phyloP scores from a whole-genome alignment of 192 early-diverging fungal genomes.

The Chytriomyces sp. region DNA sequence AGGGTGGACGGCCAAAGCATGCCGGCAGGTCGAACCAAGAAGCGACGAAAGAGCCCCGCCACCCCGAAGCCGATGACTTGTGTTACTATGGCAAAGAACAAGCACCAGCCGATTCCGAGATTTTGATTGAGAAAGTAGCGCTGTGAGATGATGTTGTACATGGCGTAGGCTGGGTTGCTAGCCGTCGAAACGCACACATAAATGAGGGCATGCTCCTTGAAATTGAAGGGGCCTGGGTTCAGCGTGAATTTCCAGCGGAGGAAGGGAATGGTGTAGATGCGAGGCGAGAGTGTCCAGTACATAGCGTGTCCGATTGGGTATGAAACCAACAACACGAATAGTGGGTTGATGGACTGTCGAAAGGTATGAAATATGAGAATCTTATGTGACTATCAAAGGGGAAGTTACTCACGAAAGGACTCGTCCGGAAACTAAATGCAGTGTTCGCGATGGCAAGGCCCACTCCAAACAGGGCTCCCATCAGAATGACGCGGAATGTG shows the following conservation, averaged over 20 bases:
- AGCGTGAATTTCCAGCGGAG: conserved; percentile 15
- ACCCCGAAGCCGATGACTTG: conserved; percentile 69
- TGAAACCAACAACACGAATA: conserved; percentile 49
- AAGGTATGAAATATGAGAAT: conserved; percentile 42
- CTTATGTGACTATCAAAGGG: not conserved
- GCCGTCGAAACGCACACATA: conserved; percentile 55
- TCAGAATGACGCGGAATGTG: conserved; percentile 33
- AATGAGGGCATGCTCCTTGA: conserved; percentile 50
- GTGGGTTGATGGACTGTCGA: conserved; percentile 31
- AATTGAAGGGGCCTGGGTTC: conserved; percentile 68
- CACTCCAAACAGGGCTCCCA: conserved; percentile 35
- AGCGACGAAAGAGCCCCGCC: conserved; percentile 73
- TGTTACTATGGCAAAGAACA: conserved; percentile 63
- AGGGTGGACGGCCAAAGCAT: conserved; percentile 86
- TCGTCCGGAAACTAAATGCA: conserved; percentile 40
- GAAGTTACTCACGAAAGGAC: conserved; percentile 35
- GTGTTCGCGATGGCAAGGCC: conserved; percentile 32
- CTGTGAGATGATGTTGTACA: conserved; percentile 42
- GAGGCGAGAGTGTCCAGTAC: conserved; percentile 61
- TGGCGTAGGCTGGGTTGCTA: conserved; percentile 47
- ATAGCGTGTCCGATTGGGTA: conserved; percentile 73
- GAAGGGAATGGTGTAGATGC: conserved; percentile 28
- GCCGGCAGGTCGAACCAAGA: conserved; percentile 80
- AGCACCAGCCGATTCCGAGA: conserved; percentile 29
- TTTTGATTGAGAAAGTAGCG: conserved; percentile 20